Percentiles rank a stretch among this genome's conserved stretches.
phyloP scores from a whole-genome alignment of 2,329 filamentous ascomycete genomes.

The Fusarium xylarioides region DNA sequence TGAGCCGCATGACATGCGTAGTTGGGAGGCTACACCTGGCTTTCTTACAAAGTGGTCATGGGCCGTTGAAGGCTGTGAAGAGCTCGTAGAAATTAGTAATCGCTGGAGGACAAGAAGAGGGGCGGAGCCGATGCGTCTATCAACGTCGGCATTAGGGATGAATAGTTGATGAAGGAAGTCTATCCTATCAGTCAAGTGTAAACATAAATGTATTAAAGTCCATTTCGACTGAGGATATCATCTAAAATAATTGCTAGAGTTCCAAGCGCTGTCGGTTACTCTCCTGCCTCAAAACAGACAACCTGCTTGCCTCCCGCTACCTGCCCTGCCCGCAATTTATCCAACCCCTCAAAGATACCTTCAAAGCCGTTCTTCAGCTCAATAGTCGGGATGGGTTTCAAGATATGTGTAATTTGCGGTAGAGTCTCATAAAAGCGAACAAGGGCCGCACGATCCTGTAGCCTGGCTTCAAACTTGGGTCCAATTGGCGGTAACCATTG shows the following conservation, averaged over 20 bases:
- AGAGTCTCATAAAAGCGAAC: neutral
- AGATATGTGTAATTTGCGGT: neutral
- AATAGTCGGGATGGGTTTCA: neutral
- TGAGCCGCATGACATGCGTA: neutral
- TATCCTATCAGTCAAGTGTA: rapidly evolving
- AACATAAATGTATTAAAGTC: rapidly evolving
- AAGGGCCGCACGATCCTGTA: neutral
- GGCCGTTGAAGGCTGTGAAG: neutral
- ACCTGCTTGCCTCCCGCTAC: neutral
- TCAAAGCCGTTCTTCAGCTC: neutral
- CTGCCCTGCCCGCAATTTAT: neutral
- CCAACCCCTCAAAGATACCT: neutral
- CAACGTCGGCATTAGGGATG: rapidly evolving
- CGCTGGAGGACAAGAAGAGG: neutral
- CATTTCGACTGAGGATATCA: too few relatives aligned
- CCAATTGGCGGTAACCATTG: neutral
- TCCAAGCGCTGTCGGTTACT: neutral
- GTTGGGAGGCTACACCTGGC: neutral
- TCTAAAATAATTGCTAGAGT: rapidly evolving
- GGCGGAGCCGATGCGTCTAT: slow-evolving; percentile 42
- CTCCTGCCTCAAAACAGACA: rapidly evolving
- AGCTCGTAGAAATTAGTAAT: neutral
- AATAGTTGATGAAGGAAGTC: rapidly evolving
- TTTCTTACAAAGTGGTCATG: neutral
- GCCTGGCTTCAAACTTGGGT: neutral